Evolutionary conservation across 75 land plant genomes (phyloP), one percentile per base, ranked within the genome.

Genomic region (Azolla pinnata): DNA sequence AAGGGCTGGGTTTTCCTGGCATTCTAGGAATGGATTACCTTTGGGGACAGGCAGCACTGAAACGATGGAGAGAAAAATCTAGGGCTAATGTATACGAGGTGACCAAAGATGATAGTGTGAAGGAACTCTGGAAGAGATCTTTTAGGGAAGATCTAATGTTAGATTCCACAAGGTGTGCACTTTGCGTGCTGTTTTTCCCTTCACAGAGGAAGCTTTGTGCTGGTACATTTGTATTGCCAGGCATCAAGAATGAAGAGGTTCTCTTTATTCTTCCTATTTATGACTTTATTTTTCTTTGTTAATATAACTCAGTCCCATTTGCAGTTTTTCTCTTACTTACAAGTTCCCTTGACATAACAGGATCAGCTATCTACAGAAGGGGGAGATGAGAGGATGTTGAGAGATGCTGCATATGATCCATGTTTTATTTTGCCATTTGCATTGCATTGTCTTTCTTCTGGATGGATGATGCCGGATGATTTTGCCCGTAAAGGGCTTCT

Each of bases 401-500:
- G 12, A 21, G 29, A 52, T 23, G 26, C 54, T 2, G 54, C 67
- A 30, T 93, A 93, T 72, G 90, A 93, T 72, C 95, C 98, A 31
- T 77, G 71, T 32, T 93, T 76, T 54, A 72, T 93, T 31, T 68
- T 93, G 63, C 76, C 73, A 26, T 85, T 88, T 50, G 77, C 95
- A 46, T 56, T 81, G 33, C 83, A 93, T 71, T 69, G 79, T 49
- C 62, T 93, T 21, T 72, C 79, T 31, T 52, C 58, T 58, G 77
- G 82, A 30, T 88, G 74, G 67, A 65, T 93, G 33, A 81, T 83
- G 28, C 65, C 90, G 12, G 54, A 81, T 40, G 98, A 88, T 44
- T 93, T 93, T 83, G 77, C 76, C 50, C 56, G 75, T 60, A 59
- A 81, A 28, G 98, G 98, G 32, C 56, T 93, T 44, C 96, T 93